Conservation (phyloP, 345 rosid genomes). For the Heritiera littoralis region DNA sequence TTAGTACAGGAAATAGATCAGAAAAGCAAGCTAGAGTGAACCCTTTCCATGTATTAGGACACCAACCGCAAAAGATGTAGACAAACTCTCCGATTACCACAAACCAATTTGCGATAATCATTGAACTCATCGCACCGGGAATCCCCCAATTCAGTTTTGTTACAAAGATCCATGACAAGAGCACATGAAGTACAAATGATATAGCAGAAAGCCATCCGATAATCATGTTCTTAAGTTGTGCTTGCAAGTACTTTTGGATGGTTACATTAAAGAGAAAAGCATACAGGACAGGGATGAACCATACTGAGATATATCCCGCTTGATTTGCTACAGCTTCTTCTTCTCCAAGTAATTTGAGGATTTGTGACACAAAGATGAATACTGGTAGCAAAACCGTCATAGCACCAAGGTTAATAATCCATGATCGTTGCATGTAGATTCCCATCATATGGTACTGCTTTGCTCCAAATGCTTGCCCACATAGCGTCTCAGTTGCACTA, state of each 20-base stretch:
- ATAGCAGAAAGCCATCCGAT: constrained; percentile 39
- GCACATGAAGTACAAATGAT: constrained; percentile 37
- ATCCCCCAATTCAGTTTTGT: constrained; percentile 38
- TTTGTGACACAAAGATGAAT: constrained; percentile 31
- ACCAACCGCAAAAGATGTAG: constrained; percentile 66
- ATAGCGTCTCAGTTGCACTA: constrained; percentile 56
- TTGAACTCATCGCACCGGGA: constrained; percentile 46
- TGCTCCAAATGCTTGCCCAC: constrained; percentile 66
- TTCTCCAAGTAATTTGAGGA: constrained; percentile 46
- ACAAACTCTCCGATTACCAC: constrained; percentile 41
- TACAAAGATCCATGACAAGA: constrained; percentile 48
- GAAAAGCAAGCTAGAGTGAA: constrained; percentile 47
- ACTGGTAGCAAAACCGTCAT: constrained; percentile 38
- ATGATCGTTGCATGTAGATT: constrained; percentile 53
- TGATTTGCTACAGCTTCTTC: constrained; percentile 36
- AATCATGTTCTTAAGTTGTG: constrained; percentile 44
- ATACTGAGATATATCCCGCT: constrained; percentile 39
- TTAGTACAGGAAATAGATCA: constrained; percentile 48
- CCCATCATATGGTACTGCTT: constrained; percentile 50
- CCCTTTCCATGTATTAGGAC: constrained; percentile 71
- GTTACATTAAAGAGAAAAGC: constrained; percentile 28
- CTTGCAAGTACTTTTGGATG: constrained; percentile 46
- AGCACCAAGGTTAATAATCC: constrained; percentile 42
- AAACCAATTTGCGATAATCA: constrained; percentile 42
- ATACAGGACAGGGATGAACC: constrained; percentile 46